A percentile compares a stretch with the other conserved stretches of the same genome.
These are phyloP conservation scores for Rugosomyces carneus DNA, from an alignment of 1,284 basidiomycete genomes.

Conservation along the genomic window DNA sequence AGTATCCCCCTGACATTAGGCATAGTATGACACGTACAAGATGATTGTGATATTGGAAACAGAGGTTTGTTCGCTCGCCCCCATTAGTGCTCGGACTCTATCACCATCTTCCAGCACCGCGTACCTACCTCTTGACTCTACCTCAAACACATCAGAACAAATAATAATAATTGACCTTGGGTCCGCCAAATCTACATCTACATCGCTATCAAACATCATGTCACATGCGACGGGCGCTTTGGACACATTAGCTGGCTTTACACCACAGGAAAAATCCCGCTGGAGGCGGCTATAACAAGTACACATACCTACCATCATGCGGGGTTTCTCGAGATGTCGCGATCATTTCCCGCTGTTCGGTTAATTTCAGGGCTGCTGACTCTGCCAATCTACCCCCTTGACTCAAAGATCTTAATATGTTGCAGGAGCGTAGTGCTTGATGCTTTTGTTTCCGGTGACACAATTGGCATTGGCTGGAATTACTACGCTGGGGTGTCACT, in stretches of 20 bases:
- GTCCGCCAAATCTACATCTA: conserved; percentile 8
- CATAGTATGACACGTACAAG: conserved; percentile 6
- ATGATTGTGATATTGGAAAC: conserved; percentile 3
- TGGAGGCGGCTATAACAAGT: conserved; percentile 13
- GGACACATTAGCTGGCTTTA: conserved; percentile 9
- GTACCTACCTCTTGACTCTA: conserved; percentile 2
- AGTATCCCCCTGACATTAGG: conserved; percentile 10
- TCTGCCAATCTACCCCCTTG: conserved; percentile 6
- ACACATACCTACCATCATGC: conserved; percentile 3
- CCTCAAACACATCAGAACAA: conserved; percentile 8
- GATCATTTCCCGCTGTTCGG: conserved; percentile 8
- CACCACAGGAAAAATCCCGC: conserved; percentile 11
- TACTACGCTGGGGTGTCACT: conserved; percentile 5
- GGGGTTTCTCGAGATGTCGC: conserved; percentile 2
- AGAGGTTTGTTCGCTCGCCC: conserved; percentile 9
- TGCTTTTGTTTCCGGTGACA: conserved; percentile 8
- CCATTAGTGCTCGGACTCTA: background rate
- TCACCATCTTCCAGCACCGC: conserved; percentile 4
- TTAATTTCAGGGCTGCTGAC: conserved; percentile 3
- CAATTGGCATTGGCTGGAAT: conserved; percentile 7
- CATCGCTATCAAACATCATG: conserved; percentile 16
- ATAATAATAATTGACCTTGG: conserved; percentile 5
- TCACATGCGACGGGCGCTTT: conserved; percentile 15
- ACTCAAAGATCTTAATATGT: conserved; percentile 7
- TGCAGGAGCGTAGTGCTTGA: conserved; percentile 2